Conservation (phyloP, 768 basidiomycete species). For the Suillus fuscotomentosus region DNA sequence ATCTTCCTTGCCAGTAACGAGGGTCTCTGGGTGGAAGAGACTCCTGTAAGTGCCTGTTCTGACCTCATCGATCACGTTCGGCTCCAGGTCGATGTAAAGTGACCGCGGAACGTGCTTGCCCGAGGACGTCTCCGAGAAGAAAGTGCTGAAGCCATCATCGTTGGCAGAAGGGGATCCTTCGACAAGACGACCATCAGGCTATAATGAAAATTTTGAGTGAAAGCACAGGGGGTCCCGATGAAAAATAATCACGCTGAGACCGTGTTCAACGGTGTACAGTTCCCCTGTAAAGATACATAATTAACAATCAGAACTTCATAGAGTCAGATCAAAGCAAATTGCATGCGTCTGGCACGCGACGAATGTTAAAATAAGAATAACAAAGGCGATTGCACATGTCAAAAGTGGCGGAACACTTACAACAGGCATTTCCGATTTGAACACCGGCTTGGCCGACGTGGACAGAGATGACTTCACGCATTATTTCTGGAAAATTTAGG, state of each 20-base stretch:
- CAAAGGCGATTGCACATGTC: neutral
- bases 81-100: constrained; percentile 95
- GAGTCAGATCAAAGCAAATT: constrained; percentile 8
- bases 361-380: neutral
- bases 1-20: constrained; percentile 98
- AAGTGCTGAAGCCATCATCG: constrained; percentile 96
- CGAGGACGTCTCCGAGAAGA: constrained; percentile 96
- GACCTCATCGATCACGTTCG: constrained; percentile 97
- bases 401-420: constrained; percentile 51
- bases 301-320: constrained; percentile 14
- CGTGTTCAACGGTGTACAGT: constrained; percentile 98
- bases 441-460: constrained; percentile 99
- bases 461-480: constrained; percentile 97
- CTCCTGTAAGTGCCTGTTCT: constrained; percentile 93
- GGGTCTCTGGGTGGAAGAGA: constrained; percentile 98
- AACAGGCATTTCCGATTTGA: constrained; percentile 98
- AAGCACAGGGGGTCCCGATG: constrained; percentile 16
- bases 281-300: constrained; percentile 64
- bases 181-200: constrained; percentile 94
- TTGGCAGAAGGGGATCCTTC: constrained; percentile 72
- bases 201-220: constrained; percentile 9
- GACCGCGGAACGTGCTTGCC: constrained; percentile 98
- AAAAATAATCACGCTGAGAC: constrained; percentile 69
- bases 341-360: constrained; percentile 12
- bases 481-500: constrained; percentile 34